These are phyloP conservation scores for Ganoderma multipileum DNA, from an alignment of 1,284 basidiomycete genomes.

Conservation along the genomic window DNA sequence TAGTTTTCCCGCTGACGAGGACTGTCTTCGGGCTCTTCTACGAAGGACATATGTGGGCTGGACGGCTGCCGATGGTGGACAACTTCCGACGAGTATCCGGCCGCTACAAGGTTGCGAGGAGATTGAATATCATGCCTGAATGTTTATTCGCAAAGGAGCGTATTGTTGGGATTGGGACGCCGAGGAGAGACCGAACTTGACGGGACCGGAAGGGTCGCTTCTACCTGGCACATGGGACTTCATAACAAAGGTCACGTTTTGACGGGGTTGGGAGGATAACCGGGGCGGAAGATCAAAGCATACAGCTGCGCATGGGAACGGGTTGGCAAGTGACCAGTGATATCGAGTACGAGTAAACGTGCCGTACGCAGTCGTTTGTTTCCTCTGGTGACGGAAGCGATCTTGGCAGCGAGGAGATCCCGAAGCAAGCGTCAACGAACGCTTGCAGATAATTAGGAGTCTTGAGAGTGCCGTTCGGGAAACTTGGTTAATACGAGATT, in stretches of 20 bases:
- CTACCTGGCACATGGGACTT: conserved; percentile 1
- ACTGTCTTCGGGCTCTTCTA: neutral
- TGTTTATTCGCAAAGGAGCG: neutral
- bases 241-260: conserved; percentile 3
- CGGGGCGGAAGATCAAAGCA: neutral
- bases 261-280: neutral
- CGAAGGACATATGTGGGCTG: neutral
- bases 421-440: conserved; percentile 1
- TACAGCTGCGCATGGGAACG: conserved; percentile 21
- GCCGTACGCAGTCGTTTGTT: conserved; percentile 9
- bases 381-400: neutral
- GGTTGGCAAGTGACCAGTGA: conserved; percentile 10
- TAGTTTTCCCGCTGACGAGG: conserved; percentile 19
- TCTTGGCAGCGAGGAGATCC: conserved; percentile 25
- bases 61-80: conserved; percentile 8
- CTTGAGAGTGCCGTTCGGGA: neutral
- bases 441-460: neutral
- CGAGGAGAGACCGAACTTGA: conserved; percentile 24
- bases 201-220: neutral
- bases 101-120: neutral
- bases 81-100: conserved; percentile 25
- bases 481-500: neutral
- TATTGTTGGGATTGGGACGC: neutral
- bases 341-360: conserved; percentile 9
- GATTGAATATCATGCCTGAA: conserved; percentile 3